Evolutionary conservation across 164 flowering plant genomes (phyloP), one percentile per base, ranked within the genome.

Genomic region (Vitis riparia): DNA sequence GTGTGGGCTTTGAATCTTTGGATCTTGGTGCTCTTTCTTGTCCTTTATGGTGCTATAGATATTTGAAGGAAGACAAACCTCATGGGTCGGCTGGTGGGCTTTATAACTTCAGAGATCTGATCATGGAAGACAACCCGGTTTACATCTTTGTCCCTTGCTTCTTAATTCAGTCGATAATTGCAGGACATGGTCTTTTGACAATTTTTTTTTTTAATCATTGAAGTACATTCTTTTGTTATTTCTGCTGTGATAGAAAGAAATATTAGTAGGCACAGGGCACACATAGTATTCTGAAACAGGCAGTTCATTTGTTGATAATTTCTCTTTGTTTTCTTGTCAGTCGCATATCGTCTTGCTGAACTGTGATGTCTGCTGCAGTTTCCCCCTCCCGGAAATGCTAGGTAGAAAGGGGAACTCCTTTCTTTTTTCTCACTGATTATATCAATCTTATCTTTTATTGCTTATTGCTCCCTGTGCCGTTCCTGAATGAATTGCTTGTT

Each of bases 1-100:
- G 8, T 71, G 5, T 14, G 29, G 14, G 3, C 50, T 14, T 59
- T 68, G 63, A 57, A 51, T 9, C 52, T 11, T 69, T 51, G 9
- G 10, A 48, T 61, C 16, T 73, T 47, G 29, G 1, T 29, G 2
- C 11, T 53, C 55, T 47, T 30, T 55, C 27, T 59, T 72, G 60
- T 55, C 59, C 29, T 32, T 78, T 55, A 30, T 79, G 70, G 10
- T 71, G 29, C 12, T 53, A 2, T 78, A 95, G 99, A 83, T 95
- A 95, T 77, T 75, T 95, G 87, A 90, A 63, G 81, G 99, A 95
- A 82, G 98, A 93, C 74, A 95, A 87, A 67, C 98, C 99, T 44
- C 98, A 89, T 79, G 99, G 99, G 73, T 95, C 99, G 14, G 98
- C 99, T 73, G 99, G 99, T 68, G 99, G 97, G 11, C 90, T 95